Base-by-base conservation (phyloP, 306 rosid genomes). In the Malus orientalis region DNA sequence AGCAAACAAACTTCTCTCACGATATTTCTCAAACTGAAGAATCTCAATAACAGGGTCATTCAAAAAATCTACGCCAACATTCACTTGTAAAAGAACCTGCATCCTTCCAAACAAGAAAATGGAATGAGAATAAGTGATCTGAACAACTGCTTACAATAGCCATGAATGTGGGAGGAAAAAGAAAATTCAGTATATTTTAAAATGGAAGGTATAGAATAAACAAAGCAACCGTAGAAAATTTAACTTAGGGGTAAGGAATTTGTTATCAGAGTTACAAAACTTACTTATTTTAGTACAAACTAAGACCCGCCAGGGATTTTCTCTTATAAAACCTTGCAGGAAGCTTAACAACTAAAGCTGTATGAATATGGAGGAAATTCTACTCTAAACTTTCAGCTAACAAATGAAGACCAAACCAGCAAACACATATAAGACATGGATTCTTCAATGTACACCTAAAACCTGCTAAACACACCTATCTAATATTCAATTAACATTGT, bases 11-110 rank as follows among this genome's bases (percentile, higher is more conserved):
- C 45, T 79, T 83, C 85, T 88, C 86, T 84, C 91, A 74, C 33
- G 85, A 75, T 75, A 74, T 80, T 89, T 95, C 78, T 90, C 98
- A 86, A 90, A 95, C 87, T 95, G 97, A 78, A 95, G 98, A 84
- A 95, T 84, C 85, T 95, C 98, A 62, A 95, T 83, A 70, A 91
- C 89, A 67, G 98, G 98, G 76, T 92, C 97, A 74, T 75, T 79
- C 81, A 92, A 80, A 85, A 70, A 80, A 75, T 83, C 90, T 63
- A 88, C 90, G 71, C 91, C 88, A 82, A 95, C 93, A 83, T 89
- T 90, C 75, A 88, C 93, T 80, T 86, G 93, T 88, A 95, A 90
- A 88, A 87, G 88, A 86, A 95, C 97, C 98, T 95, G 97, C 93
- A 89, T 80, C 89, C 96, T 95, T 95, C 88, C 96, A 86, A 71